Evolutionary conservation across 2,329 filamentous ascomycete species (phyloP), one percentile per base, ranked within the genome.

Genomic region (Xylaria sp.): DNA sequence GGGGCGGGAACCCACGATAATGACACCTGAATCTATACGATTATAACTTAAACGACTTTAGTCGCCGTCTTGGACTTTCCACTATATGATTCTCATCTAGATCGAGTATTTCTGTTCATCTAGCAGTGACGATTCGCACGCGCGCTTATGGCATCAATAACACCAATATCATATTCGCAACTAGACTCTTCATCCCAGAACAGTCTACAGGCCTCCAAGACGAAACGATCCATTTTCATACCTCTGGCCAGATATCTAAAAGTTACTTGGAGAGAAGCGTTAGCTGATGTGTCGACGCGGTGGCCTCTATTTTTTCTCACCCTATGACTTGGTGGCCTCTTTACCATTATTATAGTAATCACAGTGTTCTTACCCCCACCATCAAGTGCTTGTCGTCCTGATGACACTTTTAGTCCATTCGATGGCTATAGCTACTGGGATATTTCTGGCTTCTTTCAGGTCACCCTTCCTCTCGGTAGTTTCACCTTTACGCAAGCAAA

Each of bases 361-460:
- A 10, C 1, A 46, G 5, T 46, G 12, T 20, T 13, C 9, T 4
- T 56, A n/a, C 2, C 1, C 23, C 39, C 36, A 20, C 23, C 20
- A 25, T 9, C 36, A 25, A 59, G 62, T 18, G 70, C 67, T 1
- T 74, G 71, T 23, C 61, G 51, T 49, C 60, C 70, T 9, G 71
- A 74, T 23, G 64, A 62, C 2, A 68, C 68, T 2, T 73, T 74
- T 18, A 65, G 65, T 31, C 28, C 63, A 1, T 55, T 62, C 20
- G 0, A 10, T 9, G 65, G 58, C 6, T 72, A 74, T 52, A 67
- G 13, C 13, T 25, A 18, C 18, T 73, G 71, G 73, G 25, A 23
- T 25, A 39, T 25, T 18, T 65, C 68, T 3, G 63, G 64, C 1
- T 69, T 73, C 58, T 74, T 74, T n/a, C 64, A 73, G 18, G 66